Evolutionary conservation across 1,284 basidiomycete species (phyloP).

Genomic region (Blastosporella zonata): DNA sequence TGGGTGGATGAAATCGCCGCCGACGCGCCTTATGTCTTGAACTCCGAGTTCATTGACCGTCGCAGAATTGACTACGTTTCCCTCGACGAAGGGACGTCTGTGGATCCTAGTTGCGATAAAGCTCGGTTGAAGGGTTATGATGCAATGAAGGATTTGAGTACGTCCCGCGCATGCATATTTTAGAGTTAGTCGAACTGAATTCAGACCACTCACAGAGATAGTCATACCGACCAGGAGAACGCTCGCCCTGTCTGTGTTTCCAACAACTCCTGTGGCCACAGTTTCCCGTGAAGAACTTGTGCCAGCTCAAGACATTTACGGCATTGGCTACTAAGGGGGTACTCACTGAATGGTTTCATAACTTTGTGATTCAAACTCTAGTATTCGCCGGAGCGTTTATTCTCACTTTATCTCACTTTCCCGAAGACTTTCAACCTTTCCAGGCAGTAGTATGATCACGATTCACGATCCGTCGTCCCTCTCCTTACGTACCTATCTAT

Average conservation of each 20-base stretch:
- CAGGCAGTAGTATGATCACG: too few relatives aligned
- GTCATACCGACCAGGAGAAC: constrained; percentile 19
- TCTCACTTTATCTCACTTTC: too few relatives aligned
- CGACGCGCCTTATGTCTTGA: constrained; percentile 93
- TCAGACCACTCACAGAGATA: constrained; percentile 7
- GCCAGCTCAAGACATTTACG: constrained; percentile 6
- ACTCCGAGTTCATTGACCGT: constrained; percentile 77
- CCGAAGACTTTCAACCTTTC: too few relatives aligned
- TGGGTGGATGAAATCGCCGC: constrained; percentile 97
- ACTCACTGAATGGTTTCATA: too few relatives aligned
- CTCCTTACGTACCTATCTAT: too few relatives aligned
- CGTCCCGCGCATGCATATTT: not conserved
- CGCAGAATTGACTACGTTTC: constrained; percentile 95
- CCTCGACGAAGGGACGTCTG: constrained; percentile 89
- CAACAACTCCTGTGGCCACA: constrained; percentile 3
- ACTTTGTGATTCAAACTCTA: not conserved
- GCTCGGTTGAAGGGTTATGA: constrained; percentile 17
- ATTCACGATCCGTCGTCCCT: too few relatives aligned
- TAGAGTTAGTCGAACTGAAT: not conserved
- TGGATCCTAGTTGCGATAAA: constrained; percentile 59
- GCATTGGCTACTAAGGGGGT: not conserved
- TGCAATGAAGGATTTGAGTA: constrained; percentile 16
- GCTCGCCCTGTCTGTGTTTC: not conserved
- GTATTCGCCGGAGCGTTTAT: too few relatives aligned
- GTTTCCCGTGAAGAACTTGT: not conserved